A percentile compares a stretch with the other conserved stretches of the same genome.
phyloP scores from a whole-genome alignment of 1,139 yeast species.

The Lodderomyces elongisporus region DNA sequence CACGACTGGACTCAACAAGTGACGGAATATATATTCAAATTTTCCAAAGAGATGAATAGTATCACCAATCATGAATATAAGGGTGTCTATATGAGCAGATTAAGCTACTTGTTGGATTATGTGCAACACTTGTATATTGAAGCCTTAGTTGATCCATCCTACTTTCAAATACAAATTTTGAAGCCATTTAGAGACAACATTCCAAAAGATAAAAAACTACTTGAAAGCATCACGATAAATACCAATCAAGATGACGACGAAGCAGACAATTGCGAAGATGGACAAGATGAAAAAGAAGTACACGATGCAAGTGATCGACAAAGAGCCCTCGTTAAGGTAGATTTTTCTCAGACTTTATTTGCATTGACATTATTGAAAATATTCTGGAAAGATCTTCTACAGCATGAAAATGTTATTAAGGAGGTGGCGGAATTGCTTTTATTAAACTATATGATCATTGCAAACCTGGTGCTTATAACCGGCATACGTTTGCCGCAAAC shows the following conservation, averaged over 20 bases:
- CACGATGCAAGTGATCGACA: slow-evolving; percentile 9
- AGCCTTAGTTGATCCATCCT: slow-evolving; percentile 55
- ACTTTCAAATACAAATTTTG: slow-evolving; percentile 60
- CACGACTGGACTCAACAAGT: slow-evolving; percentile 88
- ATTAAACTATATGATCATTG: slow-evolving; percentile 34
- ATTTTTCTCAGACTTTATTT: slow-evolving; percentile 34
- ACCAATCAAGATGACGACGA: slow-evolving; percentile 8
- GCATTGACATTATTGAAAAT: slow-evolving; percentile 55
- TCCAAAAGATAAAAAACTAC: slow-evolving; percentile 37
- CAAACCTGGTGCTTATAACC: slow-evolving; percentile 4
- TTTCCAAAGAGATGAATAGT: slow-evolving; percentile 35
- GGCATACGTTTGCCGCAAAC: slow-evolving; percentile 8
- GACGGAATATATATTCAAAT: slow-evolving; percentile 52
- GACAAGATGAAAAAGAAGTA: slow-evolving; percentile 10
- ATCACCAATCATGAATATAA: slow-evolving; percentile 28
- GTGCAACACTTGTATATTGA: slow-evolving; percentile 64
- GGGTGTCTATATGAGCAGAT: slow-evolving; percentile 45
- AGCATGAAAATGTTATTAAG: slow-evolving; percentile 51
- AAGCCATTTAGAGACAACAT: slow-evolving; percentile 51
- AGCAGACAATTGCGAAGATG: slow-evolving; percentile 8
- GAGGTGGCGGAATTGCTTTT: slow-evolving; percentile 56
- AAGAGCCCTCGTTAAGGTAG: no score
- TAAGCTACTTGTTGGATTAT: slow-evolving; percentile 57
- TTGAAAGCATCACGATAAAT: slow-evolving; percentile 11
- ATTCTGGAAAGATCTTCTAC: slow-evolving; percentile 67